Conservation (phyloP, 2,329 filamentous ascomycete genomes). For the Trichoderma koningii region DNA sequence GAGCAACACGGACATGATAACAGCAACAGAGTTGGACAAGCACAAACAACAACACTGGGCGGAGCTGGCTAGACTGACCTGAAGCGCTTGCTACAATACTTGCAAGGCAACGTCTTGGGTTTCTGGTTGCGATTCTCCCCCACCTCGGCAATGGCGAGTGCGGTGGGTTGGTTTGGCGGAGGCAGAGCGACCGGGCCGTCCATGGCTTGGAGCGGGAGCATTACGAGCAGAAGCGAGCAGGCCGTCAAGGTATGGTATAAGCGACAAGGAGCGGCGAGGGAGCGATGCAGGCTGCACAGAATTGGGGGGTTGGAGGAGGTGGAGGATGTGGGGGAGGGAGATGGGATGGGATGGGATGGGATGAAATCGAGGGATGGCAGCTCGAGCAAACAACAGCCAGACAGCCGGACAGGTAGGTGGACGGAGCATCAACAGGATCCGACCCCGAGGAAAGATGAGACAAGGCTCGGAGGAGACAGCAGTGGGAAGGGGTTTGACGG, state of each 20-base stretch:
- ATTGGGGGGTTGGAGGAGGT: slow-evolving; percentile 15
- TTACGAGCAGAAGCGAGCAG: slow-evolving; percentile 39
- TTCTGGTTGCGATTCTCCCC: slow-evolving; percentile 59
- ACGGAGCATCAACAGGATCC: slow-evolving; percentile 9
- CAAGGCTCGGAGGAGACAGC: slow-evolving; percentile 11
- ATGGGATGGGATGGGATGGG: no score
- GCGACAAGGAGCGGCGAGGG: slow-evolving; percentile 13
- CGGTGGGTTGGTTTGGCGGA: slow-evolving; percentile 31
- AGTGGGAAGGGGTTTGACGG: slow-evolving; percentile 13
- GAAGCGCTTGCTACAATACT: slow-evolving; percentile 64
- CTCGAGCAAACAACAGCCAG: slow-evolving; percentile 3
- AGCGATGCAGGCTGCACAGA: slow-evolving; percentile 10
- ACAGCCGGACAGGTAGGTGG: background rate
- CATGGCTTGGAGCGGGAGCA: slow-evolving; percentile 57
- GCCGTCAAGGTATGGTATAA: slow-evolving; percentile 21
- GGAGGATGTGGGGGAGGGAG: slow-evolving; percentile 15
- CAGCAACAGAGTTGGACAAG: slow-evolving; percentile 19
- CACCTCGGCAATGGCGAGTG: slow-evolving; percentile 46
- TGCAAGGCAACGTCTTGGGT: slow-evolving; percentile 63
- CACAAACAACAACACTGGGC: slow-evolving; percentile 3
- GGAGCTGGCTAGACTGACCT: slow-evolving; percentile 48
- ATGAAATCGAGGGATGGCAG: slow-evolving; percentile 7
- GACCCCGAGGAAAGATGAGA: slow-evolving; percentile 6
- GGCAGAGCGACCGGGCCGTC: slow-evolving; percentile 47
- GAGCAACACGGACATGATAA: slow-evolving; percentile 28